Evolutionary conservation across 345 rosid genomes (phyloP).

Genomic region (Citrus mangshanensis): DNA sequence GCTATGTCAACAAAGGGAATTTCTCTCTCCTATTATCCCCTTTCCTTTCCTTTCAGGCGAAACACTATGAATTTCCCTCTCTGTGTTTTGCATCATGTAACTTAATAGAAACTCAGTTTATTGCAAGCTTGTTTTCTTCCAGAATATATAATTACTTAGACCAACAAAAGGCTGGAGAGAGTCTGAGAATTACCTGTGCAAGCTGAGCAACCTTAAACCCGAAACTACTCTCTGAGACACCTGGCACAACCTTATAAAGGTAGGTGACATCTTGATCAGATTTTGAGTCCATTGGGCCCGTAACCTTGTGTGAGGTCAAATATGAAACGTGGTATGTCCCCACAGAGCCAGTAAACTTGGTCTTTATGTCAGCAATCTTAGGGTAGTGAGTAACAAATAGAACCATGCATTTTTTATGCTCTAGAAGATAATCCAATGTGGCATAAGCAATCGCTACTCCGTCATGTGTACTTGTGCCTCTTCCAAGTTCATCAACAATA

Average conservation of each 20-base stretch:
- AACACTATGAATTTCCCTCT: not conserved
- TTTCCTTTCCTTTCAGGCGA: not conserved
- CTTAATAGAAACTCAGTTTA: not conserved
- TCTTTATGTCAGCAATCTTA: conserved; percentile 60
- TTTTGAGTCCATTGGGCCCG: conserved; percentile 10
- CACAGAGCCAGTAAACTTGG: conserved; percentile 48
- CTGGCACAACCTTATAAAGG: conserved; percentile 79
- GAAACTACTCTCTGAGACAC: conserved; percentile 82
- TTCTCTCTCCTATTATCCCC: not conserved
- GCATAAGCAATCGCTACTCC: conserved; percentile 96
- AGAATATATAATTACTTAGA: not conserved
- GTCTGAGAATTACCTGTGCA: conserved; percentile 56
- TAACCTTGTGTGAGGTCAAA: conserved; percentile 46
- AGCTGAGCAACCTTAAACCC: conserved; percentile 92
- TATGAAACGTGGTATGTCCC: conserved; percentile 88
- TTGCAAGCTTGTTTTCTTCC: not conserved
- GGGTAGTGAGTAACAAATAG: conserved; percentile 98
- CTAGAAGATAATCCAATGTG: conserved; percentile 66
- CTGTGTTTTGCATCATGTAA: not conserved
- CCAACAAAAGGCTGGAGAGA: conserved; percentile 1
- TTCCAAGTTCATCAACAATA: conserved; percentile 89
- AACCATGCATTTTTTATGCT: conserved; percentile 65
- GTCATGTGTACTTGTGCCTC: conserved; percentile 96
- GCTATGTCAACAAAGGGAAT: not conserved
- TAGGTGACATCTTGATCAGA: conserved; percentile 67